Conservation (phyloP, 306 rosid genomes). For the Spatholobus suberectus region DNA sequence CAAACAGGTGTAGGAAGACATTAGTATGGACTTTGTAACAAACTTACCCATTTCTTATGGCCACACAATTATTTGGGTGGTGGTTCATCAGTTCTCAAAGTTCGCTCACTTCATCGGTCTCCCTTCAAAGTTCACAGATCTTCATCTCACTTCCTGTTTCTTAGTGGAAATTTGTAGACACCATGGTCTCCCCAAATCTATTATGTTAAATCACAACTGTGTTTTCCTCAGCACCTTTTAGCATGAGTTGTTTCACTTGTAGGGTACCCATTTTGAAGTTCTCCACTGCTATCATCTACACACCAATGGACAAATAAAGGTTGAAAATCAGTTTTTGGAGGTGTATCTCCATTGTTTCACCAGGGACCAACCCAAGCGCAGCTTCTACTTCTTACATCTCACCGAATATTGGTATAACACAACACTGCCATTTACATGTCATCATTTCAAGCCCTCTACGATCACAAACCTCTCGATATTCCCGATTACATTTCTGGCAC, state of each 20-base stretch:
- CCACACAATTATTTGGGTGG: background rate
- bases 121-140: background rate
- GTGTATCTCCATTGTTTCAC: background rate
- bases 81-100: background rate
- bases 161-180: background rate
- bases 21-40: background rate
- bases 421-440: too few species aligned
- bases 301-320: background rate
- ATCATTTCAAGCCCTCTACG: too few species aligned
- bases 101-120: background rate
- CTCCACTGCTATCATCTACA: background rate
- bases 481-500: too few species aligned
- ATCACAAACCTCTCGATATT: too few species aligned
- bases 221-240: background rate
- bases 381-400: too few species aligned
- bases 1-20: background rate
- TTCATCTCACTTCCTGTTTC: background rate
- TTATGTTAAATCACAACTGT: background rate
- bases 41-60: background rate
- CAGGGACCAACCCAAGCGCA: background rate
- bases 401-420: too few species aligned
- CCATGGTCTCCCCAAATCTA: background rate
- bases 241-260: too few species aligned
- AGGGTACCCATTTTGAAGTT: background rate
- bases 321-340: background rate